Conservation (phyloP, 2,329 filamentous ascomycete genomes). For the Phialophora macrospora region DNA sequence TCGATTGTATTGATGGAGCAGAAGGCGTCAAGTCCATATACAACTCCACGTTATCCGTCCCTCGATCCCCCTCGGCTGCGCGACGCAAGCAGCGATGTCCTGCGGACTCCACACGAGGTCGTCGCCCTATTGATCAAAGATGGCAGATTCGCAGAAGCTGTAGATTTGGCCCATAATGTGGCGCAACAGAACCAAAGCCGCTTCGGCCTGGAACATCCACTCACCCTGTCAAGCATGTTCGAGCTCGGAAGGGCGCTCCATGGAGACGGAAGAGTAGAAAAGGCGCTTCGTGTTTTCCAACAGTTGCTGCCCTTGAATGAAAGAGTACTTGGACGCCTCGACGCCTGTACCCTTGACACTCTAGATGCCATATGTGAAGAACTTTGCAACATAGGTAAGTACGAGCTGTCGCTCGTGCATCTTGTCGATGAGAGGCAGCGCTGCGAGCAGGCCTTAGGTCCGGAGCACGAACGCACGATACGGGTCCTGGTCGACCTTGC, state of each 20-base stretch:
- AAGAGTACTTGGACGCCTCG: background rate
- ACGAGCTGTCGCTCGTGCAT: constrained; percentile 9
- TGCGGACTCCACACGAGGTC: background rate
- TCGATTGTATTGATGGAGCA: too few relatives aligned
- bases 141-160: background rate
- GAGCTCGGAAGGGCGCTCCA: background rate
- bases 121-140: background rate
- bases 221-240: constrained; percentile 1
- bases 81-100: too few relatives aligned
- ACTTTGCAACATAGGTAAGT: background rate
- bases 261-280: background rate
- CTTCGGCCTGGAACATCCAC: background rate
- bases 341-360: background rate
- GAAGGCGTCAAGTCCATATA: too few relatives aligned
- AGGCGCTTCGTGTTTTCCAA: constrained; percentile 1
- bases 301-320: background rate
- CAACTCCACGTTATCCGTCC: too few relatives aligned
- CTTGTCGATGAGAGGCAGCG: constrained; percentile 5
- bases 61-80: too few relatives aligned
- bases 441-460: constrained; percentile 3
- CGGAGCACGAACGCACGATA: constrained; percentile 7
- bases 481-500: constrained; percentile 5
- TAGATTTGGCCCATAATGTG: background rate
- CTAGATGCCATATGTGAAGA: constrained; percentile 7
- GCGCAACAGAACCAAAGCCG: background rate